These are phyloP conservation scores for Fraxinus anomala DNA, from an alignment of 257 asterid genomes.

Conservation along the genomic window DNA sequence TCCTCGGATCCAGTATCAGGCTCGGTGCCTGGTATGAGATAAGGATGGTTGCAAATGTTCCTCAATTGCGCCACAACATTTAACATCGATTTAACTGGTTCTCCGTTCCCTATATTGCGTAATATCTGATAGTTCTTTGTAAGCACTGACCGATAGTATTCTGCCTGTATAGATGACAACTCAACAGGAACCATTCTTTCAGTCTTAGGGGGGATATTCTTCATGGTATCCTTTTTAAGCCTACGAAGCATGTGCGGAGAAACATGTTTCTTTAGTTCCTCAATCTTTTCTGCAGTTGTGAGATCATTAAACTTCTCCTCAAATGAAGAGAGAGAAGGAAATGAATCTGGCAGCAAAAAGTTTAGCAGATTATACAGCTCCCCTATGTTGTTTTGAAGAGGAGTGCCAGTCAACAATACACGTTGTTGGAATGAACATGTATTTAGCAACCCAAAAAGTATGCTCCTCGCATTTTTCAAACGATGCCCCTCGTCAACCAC, in stretches of 20 bases:
- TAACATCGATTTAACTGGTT: slow-evolving; percentile 87
- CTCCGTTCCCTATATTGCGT: slow-evolving; percentile 88
- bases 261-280: slow-evolving; percentile 93
- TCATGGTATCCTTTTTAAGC: slow-evolving; percentile 92
- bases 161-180: slow-evolving; percentile 93
- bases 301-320: slow-evolving; percentile 87
- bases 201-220: slow-evolving; percentile 93
- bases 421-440: slow-evolving; percentile 88
- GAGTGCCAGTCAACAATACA: slow-evolving; percentile 90
- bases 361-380: slow-evolving; percentile 94
- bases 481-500: slow-evolving; percentile 99
- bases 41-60: slow-evolving; percentile 98
- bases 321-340: slow-evolving; percentile 85
- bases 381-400: slow-evolving; percentile 94
- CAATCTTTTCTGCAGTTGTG: slow-evolving; percentile 88
- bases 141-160: slow-evolving; percentile 97
- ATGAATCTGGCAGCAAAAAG: slow-evolving; percentile 82
- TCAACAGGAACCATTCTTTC: slow-evolving; percentile 97
- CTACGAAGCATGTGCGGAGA: slow-evolving; percentile 98
- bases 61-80: slow-evolving; percentile 93
- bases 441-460: slow-evolving; percentile 82
- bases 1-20: slow-evolving; percentile 86
- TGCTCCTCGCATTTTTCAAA: slow-evolving; percentile 77
- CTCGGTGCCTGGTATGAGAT: slow-evolving; percentile 94
- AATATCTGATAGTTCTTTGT: slow-evolving; percentile 93